Evolutionary conservation across 331 rosid genomes (phyloP).

Genomic region (Quercus lobata): DNA sequence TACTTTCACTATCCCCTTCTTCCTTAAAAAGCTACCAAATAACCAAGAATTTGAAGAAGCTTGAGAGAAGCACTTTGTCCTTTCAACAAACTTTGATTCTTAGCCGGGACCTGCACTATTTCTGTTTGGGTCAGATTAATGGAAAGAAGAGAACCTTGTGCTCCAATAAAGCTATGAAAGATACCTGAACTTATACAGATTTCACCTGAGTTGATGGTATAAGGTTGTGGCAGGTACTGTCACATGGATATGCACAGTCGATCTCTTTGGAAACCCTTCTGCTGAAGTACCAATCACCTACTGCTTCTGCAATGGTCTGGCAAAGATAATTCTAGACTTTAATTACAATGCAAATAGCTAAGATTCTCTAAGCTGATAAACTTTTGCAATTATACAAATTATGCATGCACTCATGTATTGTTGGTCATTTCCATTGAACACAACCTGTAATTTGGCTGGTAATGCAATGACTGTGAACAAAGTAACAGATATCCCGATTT

Average conservation of each 20-base stretch:
- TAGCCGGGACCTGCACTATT: constrained; percentile 26
- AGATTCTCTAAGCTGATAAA: background rate
- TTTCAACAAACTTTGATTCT: background rate
- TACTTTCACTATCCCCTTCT: background rate
- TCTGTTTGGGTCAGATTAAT: constrained; percentile 18
- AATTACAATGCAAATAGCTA: background rate
- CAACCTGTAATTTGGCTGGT: background rate
- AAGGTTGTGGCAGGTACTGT: constrained; percentile 68
- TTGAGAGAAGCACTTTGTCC: background rate
- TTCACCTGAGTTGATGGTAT: constrained; percentile 49
- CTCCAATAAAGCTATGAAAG: background rate
- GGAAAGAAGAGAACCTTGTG: background rate
- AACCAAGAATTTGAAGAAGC: constrained; percentile 14
- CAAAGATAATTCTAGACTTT: constrained; percentile 17
- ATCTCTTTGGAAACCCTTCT: constrained; percentile 57
- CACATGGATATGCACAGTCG: constrained; percentile 90
- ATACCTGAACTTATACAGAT: background rate
- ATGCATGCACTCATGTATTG: background rate
- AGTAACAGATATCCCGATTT: too few relatives aligned
- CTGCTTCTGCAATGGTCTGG: constrained; percentile 89
- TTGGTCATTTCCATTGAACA: background rate
- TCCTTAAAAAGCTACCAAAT: background rate
- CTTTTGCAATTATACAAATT: background rate
- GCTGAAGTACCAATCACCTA: constrained; percentile 92
- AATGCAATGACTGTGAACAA: background rate